Conservation (phyloP, 805 yeast species). For the Brettanomyces anomalus region DNA sequence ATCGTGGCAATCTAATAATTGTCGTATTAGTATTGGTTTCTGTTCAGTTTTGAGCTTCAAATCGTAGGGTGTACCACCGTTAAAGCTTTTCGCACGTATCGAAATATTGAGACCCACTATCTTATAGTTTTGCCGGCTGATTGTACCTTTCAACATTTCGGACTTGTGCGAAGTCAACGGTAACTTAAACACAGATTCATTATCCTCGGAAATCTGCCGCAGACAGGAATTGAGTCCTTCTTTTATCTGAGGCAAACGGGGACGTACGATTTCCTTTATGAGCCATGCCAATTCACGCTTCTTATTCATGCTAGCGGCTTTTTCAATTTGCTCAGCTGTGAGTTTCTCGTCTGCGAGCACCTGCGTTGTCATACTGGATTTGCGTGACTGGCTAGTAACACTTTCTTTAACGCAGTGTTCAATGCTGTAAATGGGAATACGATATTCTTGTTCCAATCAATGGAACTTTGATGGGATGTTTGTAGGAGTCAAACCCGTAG, state of each 20-base stretch:
- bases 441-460: too few relatives aligned
- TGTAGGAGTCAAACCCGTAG: too few relatives aligned
- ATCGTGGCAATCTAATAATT: conserved; percentile 29
- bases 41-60: conserved; percentile 29
- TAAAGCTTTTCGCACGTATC: conserved; percentile 28
- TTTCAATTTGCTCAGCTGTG: conserved; percentile 3
- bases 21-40: conserved; percentile 27
- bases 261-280: conserved; percentile 35
- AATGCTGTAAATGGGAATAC: too few relatives aligned
- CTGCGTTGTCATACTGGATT: conserved; percentile 15
- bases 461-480: too few relatives aligned
- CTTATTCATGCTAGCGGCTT: conserved; percentile 6
- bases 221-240: conserved; percentile 36
- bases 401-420: too few relatives aligned
- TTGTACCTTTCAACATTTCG: conserved; percentile 51
- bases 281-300: conserved; percentile 36
- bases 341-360: conserved; percentile 10
- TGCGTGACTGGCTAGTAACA: background rate
- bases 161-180: conserved; percentile 49
- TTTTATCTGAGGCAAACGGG: conserved; percentile 37
- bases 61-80: conserved; percentile 32
- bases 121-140: conserved; percentile 46
- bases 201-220: conserved; percentile 27
- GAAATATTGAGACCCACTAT: conserved; percentile 38
- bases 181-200: conserved; percentile 37